phyloP scores from a whole-genome alignment of 2,329 filamentous ascomycete genomes.

The Metarhizium guizhouense region DNA sequence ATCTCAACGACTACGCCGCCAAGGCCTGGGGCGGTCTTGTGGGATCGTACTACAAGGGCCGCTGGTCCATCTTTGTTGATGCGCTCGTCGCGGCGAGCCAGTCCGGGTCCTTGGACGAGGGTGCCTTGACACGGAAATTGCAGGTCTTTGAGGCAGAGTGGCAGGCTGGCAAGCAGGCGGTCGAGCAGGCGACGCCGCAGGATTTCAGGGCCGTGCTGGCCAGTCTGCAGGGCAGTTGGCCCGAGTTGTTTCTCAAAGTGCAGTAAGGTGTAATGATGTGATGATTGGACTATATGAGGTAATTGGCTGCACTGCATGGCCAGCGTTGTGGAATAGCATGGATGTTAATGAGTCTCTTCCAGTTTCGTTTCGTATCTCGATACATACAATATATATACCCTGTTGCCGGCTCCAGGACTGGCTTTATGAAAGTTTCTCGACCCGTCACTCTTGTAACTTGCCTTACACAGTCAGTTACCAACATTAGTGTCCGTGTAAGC shows the following conservation, averaged over 20 bases:
- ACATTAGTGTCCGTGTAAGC: no score
- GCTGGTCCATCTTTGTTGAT: conserved; percentile 36
- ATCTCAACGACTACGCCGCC: conserved; percentile 39
- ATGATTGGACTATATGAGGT: no score
- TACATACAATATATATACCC: no score
- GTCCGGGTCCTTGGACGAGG: not conserved
- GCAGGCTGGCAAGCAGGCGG: not conserved
- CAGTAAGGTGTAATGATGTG: not conserved
- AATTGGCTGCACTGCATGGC: no score
- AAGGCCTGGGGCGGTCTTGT: conserved; percentile 40
- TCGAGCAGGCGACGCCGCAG: not conserved
- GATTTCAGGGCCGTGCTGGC: not conserved
- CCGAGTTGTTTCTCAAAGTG: conserved; percentile 2
- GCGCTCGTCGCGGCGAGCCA: conserved; percentile 20
- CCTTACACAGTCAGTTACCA: no score
- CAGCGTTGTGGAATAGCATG: no score
- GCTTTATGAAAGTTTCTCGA: no score
- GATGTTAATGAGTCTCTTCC: no score
- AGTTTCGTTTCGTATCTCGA: no score
- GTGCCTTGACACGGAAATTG: conserved; percentile 1
- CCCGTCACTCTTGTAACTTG: no score
- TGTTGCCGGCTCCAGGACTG: no score
- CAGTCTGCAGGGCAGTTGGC: not conserved
- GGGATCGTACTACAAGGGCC: conserved; percentile 32
- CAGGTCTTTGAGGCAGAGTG: conserved; percentile 2